Evolutionary conservation across 495 filamentous ascomycete genomes (phyloP).

Genomic region (Penicillium chermesinum): DNA sequence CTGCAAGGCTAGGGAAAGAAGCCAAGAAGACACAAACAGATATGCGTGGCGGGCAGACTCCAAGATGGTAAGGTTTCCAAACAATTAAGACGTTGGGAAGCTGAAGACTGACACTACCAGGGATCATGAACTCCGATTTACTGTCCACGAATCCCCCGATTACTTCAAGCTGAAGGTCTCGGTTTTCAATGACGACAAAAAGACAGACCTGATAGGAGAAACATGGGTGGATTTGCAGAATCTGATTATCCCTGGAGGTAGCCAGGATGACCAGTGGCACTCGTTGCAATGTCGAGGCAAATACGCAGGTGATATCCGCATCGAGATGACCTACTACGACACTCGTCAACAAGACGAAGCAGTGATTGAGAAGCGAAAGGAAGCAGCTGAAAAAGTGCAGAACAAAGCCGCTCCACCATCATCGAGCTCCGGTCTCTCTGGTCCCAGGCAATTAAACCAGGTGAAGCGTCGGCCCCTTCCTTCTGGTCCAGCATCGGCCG

Average conservation of each 20-base stretch:
- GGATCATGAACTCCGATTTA: conserved; percentile 96
- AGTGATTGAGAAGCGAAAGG: conserved; percentile 49
- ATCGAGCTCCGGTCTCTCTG: conserved; percentile 37
- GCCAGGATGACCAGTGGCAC: conserved; percentile 92
- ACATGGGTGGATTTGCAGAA: conserved; percentile 77
- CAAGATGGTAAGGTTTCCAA: conserved; percentile 67
- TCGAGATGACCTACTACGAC: conserved; percentile 97
- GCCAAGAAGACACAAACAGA: conserved; percentile 97
- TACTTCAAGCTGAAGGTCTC: conserved; percentile 93
- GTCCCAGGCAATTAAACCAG: conserved; percentile 54
- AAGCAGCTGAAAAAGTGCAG: conserved; percentile 33
- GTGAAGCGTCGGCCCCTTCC: conserved; percentile 78
- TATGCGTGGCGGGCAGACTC: conserved; percentile 89
- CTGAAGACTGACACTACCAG: conserved; percentile 42
- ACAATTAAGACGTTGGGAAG: neutral
- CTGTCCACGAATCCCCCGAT: conserved; percentile 91
- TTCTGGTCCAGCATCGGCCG: conserved; percentile 55
- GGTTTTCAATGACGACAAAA: conserved; percentile 96
- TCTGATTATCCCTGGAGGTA: conserved; percentile 79
- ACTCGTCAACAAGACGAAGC: conserved; percentile 72
- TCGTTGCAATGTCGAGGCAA: conserved; percentile 78
- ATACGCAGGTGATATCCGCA: conserved; percentile 90
- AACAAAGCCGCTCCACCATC: conserved; percentile 14
- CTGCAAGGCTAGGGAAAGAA: conserved; percentile 89
- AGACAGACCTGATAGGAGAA: conserved; percentile 92